Evolutionary conservation across 108 stramenopile genomes (phyloP), one percentile per base, ranked within the genome.

Genomic region (Nitzschia sp.): DNA sequence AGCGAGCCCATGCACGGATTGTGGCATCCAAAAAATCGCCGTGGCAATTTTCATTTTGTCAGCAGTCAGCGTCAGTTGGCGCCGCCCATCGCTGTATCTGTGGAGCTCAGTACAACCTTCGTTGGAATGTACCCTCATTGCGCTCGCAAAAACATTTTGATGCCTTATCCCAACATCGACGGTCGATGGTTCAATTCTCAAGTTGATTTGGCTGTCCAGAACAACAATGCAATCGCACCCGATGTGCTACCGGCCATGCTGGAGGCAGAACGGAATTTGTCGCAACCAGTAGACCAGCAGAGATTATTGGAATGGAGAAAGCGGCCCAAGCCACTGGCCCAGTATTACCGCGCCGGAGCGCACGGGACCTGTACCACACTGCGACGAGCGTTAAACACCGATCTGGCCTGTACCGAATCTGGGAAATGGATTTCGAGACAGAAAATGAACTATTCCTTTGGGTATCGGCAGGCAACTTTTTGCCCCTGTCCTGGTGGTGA

Each of bases 401-500:
- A 79, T 41, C 68, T 47, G 44, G n/a, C 41, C 1, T 70, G 69
- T 21, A 36, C 69, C 2, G 22, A 1, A 11, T 59, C 69, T 1
- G 69, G 69, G 2, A 70, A 70, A n/a, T 3, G 56, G 1, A 48
- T 54, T 22, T 26, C 26, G 6, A 41, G 26, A 27, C 3, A 3
- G 9, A 16, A 27, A 30, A 30, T 57, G 27, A 57, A 31, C 3
- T 57, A 57, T 17, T 19, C 58, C 15, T 28, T 56, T 31, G 31
- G 56, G 4, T 72, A 72, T 17, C 48, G 78, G 1, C 45, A 72
- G 35, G 19, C 78, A 38, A 73, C 78, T 28, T 79, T 78, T 65
- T 79, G 78, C 32, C 78, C 78, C 2, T 69, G 68, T 46, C 78
- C 78, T 1, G 76, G 76, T 29, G 84, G 84, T n/a, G 84, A 85